phyloP scores from a whole-genome alignment of 306 rosid species.

The Begonia peltatifolia region DNA sequence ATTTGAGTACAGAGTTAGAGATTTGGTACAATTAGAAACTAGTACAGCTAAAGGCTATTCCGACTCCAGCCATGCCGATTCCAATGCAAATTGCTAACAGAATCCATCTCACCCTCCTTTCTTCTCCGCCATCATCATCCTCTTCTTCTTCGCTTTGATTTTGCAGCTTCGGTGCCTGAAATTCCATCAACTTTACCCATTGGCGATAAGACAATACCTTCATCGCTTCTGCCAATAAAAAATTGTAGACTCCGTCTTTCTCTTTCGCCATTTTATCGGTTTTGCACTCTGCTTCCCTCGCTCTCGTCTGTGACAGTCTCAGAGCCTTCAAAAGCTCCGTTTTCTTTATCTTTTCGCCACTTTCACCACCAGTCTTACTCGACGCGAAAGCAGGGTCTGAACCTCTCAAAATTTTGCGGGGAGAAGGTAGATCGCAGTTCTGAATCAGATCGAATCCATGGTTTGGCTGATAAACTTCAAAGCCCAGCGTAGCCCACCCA shows the following conservation, averaged over 20 bases:
- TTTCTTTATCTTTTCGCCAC: neutral
- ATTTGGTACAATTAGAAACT: constrained; percentile 10
- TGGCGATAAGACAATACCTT: constrained; percentile 45
- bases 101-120: constrained; percentile 28
- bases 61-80: constrained; percentile 50
- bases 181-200: constrained; percentile 57
- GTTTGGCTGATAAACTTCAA: constrained; percentile 25
- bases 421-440: constrained; percentile 96
- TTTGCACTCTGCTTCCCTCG: constrained; percentile 66
- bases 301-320: constrained; percentile 62
- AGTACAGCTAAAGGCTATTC: constrained; percentile 38
- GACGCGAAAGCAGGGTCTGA: constrained; percentile 6
- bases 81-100: constrained; percentile 43
- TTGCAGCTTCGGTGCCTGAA: constrained; percentile 40
- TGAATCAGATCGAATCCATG: constrained; percentile 48
- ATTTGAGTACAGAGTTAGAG: neutral
- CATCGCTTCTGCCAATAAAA: constrained; percentile 45
- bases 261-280: constrained; percentile 35
- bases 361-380: constrained; percentile 1
- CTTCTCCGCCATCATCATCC: constrained; percentile 2
- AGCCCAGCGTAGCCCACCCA: constrained; percentile 14
- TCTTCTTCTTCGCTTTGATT: constrained; percentile 11
- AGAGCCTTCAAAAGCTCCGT: constrained; percentile 61
- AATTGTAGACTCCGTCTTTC: constrained; percentile 32
- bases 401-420: constrained; percentile 50